Conservation (phyloP, 371 early-diverging fungal genomes). For the Mortierella sp. region DNA sequence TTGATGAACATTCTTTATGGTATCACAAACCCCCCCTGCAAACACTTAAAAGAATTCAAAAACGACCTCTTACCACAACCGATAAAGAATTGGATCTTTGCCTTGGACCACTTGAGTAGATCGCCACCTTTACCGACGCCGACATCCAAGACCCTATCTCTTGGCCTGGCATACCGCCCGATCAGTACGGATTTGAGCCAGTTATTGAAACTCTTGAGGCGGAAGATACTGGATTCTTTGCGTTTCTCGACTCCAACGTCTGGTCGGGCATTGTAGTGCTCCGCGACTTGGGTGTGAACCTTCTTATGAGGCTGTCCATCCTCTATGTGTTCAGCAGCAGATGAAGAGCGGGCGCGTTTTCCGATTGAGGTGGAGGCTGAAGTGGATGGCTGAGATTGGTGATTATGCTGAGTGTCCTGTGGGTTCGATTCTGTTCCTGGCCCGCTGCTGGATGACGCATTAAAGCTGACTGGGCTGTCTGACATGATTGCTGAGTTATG, state of each 20-base stretch:
- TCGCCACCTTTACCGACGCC: constrained; percentile 99
- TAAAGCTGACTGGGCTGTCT: too few relatives aligned
- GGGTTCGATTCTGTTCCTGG: too few relatives aligned
- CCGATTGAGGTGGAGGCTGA: constrained; percentile 1
- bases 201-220: constrained; percentile 94
- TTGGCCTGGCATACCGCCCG: constrained; percentile 66
- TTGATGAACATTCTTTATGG: too few relatives aligned
- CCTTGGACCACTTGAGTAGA: constrained; percentile 90
- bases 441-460: too few relatives aligned
- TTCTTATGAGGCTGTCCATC: constrained; percentile 1
- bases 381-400: constrained; percentile 1
- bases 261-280: constrained; percentile 94
- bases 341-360: constrained; percentile 32
- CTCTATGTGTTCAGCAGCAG: constrained; percentile 9
- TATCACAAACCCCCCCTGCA: too few relatives aligned
- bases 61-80: constrained; percentile 71
- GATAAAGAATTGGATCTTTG: constrained; percentile 75
- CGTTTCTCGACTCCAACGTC: constrained; percentile 81
- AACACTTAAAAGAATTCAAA: background rate
- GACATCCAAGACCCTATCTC: constrained; percentile 86
- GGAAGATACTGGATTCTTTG: constrained; percentile 85
- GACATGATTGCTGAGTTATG: too few relatives aligned
- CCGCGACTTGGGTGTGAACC: constrained; percentile 69
- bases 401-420: background rate
- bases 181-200: constrained; percentile 96